Evolutionary conservation across 257 asterid genomes (phyloP).

Genomic region (Nyctanthes arbortristis): DNA sequence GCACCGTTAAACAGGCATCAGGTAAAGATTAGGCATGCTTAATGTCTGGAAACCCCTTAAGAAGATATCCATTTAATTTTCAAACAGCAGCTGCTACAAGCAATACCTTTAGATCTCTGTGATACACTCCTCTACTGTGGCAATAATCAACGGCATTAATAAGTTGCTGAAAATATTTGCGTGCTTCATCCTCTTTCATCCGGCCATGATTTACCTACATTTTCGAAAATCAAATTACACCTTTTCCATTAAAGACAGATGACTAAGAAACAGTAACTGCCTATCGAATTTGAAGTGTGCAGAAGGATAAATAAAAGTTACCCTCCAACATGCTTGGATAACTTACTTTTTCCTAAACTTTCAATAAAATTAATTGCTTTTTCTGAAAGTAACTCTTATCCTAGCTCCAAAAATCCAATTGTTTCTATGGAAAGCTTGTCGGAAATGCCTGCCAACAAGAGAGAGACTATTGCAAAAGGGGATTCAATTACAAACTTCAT

Average conservation of each 20-base stretch:
- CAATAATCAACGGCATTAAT: conserved; percentile 92
- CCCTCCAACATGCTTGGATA: neutral
- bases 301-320: neutral
- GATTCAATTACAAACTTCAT: too few species aligned
- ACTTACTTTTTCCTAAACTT: conserved; percentile 8
- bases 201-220: conserved; percentile 79
- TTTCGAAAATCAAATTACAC: neutral
- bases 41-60: neutral
- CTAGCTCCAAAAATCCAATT: too few species aligned
- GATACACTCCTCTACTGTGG: conserved; percentile 95
- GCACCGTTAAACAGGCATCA: conserved; percentile 10
- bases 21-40: neutral
- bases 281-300: neutral
- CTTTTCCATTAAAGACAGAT: too few species aligned
- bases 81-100: neutral
- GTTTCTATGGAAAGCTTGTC: too few species aligned
- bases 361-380: neutral
- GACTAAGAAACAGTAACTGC: too few species aligned
- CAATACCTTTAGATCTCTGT: conserved; percentile 86
- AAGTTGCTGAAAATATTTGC: conserved; percentile 90
- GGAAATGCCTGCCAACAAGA: too few species aligned
- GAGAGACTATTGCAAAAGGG: too few species aligned
- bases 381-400: neutral
- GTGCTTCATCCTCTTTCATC: conserved; percentile 84
- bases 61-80: neutral